Evolutionary conservation across 768 basidiomycete species (phyloP).

Genomic region (Gyrodon lividus): DNA sequence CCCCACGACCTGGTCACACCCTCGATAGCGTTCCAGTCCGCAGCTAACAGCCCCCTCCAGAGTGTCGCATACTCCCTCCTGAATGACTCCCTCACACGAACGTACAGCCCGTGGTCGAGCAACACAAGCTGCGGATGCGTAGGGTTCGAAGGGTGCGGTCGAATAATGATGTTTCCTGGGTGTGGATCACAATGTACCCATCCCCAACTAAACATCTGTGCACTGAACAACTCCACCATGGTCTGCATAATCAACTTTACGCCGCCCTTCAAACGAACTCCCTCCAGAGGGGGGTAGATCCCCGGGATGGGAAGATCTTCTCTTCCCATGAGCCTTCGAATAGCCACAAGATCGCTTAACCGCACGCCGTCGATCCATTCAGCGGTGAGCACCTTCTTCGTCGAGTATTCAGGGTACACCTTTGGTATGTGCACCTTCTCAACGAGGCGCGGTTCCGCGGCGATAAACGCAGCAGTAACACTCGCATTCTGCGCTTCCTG

Average conservation of each 20-base stretch:
- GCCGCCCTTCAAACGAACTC: conserved; percentile 53
- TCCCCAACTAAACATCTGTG: conserved; percentile 90
- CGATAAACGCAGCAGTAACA: conserved; percentile 66
- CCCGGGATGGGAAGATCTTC: conserved; percentile 13
- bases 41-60: conserved; percentile 65
- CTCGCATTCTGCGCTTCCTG: conserved; percentile 78
- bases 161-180: conserved; percentile 78
- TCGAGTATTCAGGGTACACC: conserved; percentile 70
- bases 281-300: conserved; percentile 12
- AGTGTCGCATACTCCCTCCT: conserved; percentile 72
- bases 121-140: conserved; percentile 65
- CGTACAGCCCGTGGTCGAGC: conserved; percentile 92
- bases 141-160: conserved; percentile 35
- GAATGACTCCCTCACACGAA: conserved; percentile 65
- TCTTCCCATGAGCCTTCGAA: conserved; percentile 61
- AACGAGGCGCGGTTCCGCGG: conserved; percentile 65
- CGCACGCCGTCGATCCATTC: conserved; percentile 85
- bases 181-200: conserved; percentile 83
- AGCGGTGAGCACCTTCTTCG: conserved; percentile 76
- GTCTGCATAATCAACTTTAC: conserved; percentile 72
- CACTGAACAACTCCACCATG: conserved; percentile 85
- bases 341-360: conserved; percentile 59
- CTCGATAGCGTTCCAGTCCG: conserved; percentile 53
- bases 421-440: conserved; percentile 77
- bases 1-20: conserved; percentile 61